Percentiles rank a stretch among this genome's conserved stretches.
phyloP scores from a whole-genome alignment of 768 basidiomycete genomes.

The Amylocystis lapponica region DNA sequence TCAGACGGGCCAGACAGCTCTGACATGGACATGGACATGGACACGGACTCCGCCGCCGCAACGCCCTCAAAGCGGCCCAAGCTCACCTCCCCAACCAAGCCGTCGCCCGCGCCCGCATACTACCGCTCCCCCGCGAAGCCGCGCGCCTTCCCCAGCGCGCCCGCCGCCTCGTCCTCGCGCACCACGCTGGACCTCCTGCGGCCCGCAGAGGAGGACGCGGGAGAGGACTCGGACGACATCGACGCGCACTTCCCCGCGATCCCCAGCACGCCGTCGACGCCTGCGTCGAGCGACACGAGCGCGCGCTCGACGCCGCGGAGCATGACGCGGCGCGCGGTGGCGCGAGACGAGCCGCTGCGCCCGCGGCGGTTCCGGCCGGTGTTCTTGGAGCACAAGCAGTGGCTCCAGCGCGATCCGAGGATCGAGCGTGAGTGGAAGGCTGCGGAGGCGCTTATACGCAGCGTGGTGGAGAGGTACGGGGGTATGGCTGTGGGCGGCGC shows the following conservation, averaged over 20 bases:
- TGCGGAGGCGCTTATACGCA: not conserved
- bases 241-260: conserved; percentile 5
- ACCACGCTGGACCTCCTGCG: conserved; percentile 9
- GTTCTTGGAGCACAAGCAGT: conserved; percentile 21
- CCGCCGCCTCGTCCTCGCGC: conserved; percentile 9
- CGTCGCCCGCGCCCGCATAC: conserved; percentile 5
- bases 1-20: conserved; percentile 5
- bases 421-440: conserved; percentile 12
- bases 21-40: conserved; percentile 12
- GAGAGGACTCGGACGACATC: not conserved
- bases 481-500: too few relatives aligned
- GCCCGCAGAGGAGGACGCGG: not conserved
- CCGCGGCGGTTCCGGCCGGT: conserved; percentile 16
- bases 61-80: conserved; percentile 22
- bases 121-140: conserved; percentile 2
- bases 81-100: conserved; percentile 10
- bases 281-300: not conserved
- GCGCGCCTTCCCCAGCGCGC: not conserved
- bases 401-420: conserved; percentile 18
- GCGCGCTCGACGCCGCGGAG: not conserved
- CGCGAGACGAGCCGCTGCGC: conserved; percentile 4
- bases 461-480: too few relatives aligned
- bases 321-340: not conserved
- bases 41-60: too few relatives aligned
- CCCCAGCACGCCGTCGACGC: not conserved